phyloP scores from a whole-genome alignment of 305 asterid genomes.

The Fraxinus xanthoxyloides region DNA sequence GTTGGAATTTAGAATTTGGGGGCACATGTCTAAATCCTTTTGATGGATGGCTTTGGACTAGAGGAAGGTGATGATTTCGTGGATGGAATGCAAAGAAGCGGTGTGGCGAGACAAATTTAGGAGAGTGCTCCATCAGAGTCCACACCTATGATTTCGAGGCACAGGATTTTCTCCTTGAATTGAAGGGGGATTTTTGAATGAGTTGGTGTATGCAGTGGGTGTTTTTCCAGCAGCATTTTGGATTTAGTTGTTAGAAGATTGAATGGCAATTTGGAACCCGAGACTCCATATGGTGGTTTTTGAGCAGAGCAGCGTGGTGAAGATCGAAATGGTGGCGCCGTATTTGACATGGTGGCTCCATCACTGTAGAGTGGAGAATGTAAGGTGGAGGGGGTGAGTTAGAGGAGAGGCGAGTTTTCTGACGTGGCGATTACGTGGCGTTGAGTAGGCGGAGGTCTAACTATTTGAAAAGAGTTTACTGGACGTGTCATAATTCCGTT shows the following conservation, averaged over 20 bases:
- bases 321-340: conserved; percentile 46
- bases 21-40: conserved; percentile 80
- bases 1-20: conserved; percentile 63
- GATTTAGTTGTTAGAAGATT: conserved; percentile 38
- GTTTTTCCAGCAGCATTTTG: conserved; percentile 54
- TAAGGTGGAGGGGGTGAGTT: not conserved
- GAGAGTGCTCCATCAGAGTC: conserved; percentile 75
- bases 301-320: conserved; percentile 46
- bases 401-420: not conserved
- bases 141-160: conserved; percentile 87
- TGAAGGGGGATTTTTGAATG: conserved; percentile 51
- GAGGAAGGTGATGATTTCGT: conserved; percentile 58
- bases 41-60: conserved; percentile 77
- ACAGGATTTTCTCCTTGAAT: conserved; percentile 41
- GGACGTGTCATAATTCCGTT: not conserved
- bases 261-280: conserved; percentile 30
- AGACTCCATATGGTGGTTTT: conserved; percentile 23
- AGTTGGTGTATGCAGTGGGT: conserved; percentile 68
- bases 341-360: conserved; percentile 41
- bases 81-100: conserved; percentile 62
- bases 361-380: conserved; percentile 25
- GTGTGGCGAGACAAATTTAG: conserved; percentile 60
- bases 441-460: too few species aligned
- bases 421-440: too few species aligned
- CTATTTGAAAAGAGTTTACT: not conserved